Percentiles rank a stretch among this genome's conserved stretches.
These are phyloP conservation scores for Penicillium freii DNA, from an alignment of 2,329 filamentous ascomycete species.

Conservation along the genomic window DNA sequence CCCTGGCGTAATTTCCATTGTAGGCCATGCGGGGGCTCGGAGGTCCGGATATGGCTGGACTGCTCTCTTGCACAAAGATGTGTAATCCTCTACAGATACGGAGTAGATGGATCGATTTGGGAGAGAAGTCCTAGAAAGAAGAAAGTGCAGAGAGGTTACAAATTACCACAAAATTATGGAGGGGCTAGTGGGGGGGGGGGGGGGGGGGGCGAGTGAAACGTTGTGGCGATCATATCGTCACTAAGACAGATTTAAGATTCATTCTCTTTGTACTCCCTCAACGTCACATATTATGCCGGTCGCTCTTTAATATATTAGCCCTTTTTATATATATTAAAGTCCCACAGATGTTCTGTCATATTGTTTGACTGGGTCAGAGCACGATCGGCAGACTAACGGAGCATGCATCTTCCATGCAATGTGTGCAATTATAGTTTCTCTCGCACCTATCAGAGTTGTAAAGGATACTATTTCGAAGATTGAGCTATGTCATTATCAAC, in stretches of 20 bases:
- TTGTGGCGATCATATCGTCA: constrained; percentile 20
- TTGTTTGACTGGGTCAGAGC: constrained; percentile 5
- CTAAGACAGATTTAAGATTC: neutral
- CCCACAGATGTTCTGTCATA: constrained; percentile 14
- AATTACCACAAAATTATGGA: constrained; percentile 8
- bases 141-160: neutral
- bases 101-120: neutral
- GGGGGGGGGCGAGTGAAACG: constrained; percentile 12
- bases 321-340: constrained; percentile 6
- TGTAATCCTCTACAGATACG: neutral
- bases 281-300: constrained; percentile 3
- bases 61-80: neutral
- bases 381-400: constrained; percentile 12
- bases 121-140: neutral
- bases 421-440: constrained; percentile 8
- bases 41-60: neutral
- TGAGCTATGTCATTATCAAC: constrained; percentile 5
- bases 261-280: constrained; percentile 6
- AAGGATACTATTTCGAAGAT: neutral
- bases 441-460: constrained; percentile 14
- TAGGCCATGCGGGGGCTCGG: constrained; percentile 38
- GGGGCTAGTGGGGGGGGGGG: constrained; percentile 12
- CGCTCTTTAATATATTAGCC: neutral
- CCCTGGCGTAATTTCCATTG: constrained; percentile 41
- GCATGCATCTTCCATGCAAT: constrained; percentile 13